phyloP scores from a whole-genome alignment of 495 filamentous ascomycete species.

The Aspergillus asperescens region DNA sequence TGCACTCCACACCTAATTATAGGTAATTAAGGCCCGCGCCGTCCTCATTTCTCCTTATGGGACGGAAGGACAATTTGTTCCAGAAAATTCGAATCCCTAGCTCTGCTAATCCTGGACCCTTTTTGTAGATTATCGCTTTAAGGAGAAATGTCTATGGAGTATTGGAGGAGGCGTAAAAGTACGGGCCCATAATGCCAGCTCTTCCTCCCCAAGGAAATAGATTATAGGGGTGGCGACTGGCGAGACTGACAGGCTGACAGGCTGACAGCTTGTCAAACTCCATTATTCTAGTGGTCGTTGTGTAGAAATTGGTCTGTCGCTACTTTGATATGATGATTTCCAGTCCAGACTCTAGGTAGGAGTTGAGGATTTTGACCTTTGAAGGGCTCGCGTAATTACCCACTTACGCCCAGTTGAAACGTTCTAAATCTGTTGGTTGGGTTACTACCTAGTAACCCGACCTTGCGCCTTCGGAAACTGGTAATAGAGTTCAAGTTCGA shows the following conservation, averaged over 20 bases:
- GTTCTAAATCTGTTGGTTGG: too few relatives aligned
- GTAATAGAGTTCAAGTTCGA: too few relatives aligned
- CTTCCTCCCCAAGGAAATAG: not conserved
- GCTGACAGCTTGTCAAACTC: not conserved
- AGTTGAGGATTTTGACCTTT: too few relatives aligned
- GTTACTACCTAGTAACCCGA: too few relatives aligned
- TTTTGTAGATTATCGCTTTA: not conserved
- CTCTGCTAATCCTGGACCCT: not conserved
- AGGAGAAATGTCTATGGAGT: too few relatives aligned
- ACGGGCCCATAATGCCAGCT: not conserved
- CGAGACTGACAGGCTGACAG: not conserved
- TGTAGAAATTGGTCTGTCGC: too few relatives aligned
- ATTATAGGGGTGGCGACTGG: too few relatives aligned
- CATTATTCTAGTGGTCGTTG: not conserved
- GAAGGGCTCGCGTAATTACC: too few relatives aligned
- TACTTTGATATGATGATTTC: too few relatives aligned
- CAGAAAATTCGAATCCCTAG: not conserved
- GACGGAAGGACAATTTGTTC: not conserved
- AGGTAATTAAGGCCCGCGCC: constrained; percentile 4
- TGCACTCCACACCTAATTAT: constrained; percentile 8
- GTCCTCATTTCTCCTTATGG: not conserved
- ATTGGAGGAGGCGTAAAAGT: not conserved
- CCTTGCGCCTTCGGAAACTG: too few relatives aligned
- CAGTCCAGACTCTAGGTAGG: too few relatives aligned
- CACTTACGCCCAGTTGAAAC: too few relatives aligned